A percentile compares a stretch with the other conserved stretches of the same genome.
phyloP scores from a whole-genome alignment of 306 rosid species.

The Inga leiocalycina region DNA sequence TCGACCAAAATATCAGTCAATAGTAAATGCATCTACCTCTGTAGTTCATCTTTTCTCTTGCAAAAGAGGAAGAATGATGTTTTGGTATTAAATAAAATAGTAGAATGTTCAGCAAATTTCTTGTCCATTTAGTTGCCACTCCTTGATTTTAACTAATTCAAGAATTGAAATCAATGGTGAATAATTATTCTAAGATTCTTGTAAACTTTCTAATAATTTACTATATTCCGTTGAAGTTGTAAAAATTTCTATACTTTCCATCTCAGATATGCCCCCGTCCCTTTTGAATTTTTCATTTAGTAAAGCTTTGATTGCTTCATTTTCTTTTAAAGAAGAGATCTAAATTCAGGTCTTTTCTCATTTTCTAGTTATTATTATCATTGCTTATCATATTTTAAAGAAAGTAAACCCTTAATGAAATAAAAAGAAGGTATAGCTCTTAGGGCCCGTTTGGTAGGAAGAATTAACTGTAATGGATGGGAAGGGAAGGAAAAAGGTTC shows the following conservation, averaged over 20 bases:
- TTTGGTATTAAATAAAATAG: background rate
- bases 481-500: too few relatives aligned
- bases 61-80: constrained; percentile 4
- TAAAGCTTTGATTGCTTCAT: background rate
- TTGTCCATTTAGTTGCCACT: constrained; percentile 8
- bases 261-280: constrained; percentile 5
- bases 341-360: background rate
- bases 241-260: background rate
- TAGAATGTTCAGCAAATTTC: background rate
- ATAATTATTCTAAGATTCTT: background rate
- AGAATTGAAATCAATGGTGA: background rate
- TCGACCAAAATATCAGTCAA: background rate
- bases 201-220: constrained; percentile 6
- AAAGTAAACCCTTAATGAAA: too few relatives aligned
- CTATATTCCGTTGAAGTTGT: background rate
- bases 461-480: too few relatives aligned
- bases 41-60: constrained; percentile 7
- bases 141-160: background rate
- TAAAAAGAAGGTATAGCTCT: too few relatives aligned
- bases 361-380: background rate
- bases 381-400: background rate
- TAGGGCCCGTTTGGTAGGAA: too few relatives aligned
- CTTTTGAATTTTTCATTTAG: background rate
- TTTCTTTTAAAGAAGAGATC: constrained; percentile 1
- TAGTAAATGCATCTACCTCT: background rate